A percentile compares a stretch with the other conserved stretches of the same genome.
These are phyloP conservation scores for Aureobasidium leucospermi DNA, from an alignment of 2,329 filamentous ascomycete species.

Conservation along the genomic window DNA sequence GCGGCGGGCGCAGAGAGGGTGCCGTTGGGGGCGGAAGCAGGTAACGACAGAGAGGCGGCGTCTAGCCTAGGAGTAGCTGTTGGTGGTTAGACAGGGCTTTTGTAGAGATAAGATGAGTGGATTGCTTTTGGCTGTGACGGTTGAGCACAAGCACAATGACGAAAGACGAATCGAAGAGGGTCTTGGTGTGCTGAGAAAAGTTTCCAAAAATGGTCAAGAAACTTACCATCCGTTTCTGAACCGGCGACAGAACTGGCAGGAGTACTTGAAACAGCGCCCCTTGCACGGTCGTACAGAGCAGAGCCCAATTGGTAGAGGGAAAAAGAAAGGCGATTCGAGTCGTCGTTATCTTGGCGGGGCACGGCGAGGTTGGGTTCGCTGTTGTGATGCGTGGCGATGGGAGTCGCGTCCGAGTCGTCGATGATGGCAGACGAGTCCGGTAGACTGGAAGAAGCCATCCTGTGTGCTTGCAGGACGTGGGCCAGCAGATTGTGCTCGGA, in stretches of 20 bases:
- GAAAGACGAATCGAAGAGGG: neutral
- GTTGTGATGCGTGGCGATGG: slow-evolving; percentile 43
- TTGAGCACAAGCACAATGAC: slow-evolving; percentile 1
- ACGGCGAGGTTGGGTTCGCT: slow-evolving; percentile 21
- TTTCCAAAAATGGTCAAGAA: neutral
- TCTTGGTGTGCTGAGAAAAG: neutral
- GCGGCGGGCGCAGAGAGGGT: neutral
- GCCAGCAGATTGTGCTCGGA: slow-evolving; percentile 13
- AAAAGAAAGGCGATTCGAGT: slow-evolving; percentile 61
- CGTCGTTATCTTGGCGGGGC: slow-evolving; percentile 25
- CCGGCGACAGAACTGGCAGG: slow-evolving; percentile 36
- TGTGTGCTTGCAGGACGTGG: slow-evolving; percentile 32
- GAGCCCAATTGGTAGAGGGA: slow-evolving; percentile 65
- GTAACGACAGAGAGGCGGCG: neutral
- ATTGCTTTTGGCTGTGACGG: neutral
- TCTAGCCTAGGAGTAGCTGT: neutral
- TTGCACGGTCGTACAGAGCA: slow-evolving; percentile 44
- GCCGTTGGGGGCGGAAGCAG: neutral
- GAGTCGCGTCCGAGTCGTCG: slow-evolving; percentile 37
- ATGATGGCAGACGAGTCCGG: slow-evolving; percentile 36
- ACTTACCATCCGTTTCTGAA: slow-evolving; percentile 38
- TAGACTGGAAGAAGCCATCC: neutral
- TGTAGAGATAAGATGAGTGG: neutral
- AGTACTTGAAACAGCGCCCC: slow-evolving; percentile 42
- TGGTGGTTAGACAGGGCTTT: neutral